Evolutionary conservation across 179 eudicot species (phyloP).

Genomic region (Beta macrorhiza): DNA sequence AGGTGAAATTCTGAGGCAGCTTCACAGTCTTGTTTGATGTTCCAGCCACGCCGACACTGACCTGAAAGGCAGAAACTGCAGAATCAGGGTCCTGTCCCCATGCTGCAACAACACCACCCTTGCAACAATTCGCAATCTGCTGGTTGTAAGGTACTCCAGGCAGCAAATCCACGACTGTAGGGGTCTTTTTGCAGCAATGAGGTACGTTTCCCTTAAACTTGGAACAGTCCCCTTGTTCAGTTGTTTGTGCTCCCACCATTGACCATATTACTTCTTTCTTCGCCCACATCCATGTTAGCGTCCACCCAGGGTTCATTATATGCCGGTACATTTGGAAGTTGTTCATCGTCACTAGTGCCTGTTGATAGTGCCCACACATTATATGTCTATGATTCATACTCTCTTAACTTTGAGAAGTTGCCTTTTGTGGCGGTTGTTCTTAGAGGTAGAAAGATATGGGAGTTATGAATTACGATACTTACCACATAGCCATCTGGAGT

Average conservation of each 20-base stretch:
- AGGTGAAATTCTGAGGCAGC: constrained; percentile 37
- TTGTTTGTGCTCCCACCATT: constrained; percentile 51
- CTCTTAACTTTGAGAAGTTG: background rate
- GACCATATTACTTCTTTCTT: constrained; percentile 50
- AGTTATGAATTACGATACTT: background rate
- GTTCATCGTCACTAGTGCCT: constrained; percentile 47
- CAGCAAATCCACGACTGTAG: constrained; percentile 42
- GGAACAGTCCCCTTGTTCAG: constrained; percentile 53
- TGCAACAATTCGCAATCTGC: constrained; percentile 41
- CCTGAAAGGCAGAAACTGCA: constrained; percentile 34
- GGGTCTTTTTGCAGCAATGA: constrained; percentile 45
- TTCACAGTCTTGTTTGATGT: constrained; percentile 37
- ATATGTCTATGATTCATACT: background rate
- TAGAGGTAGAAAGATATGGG: no score
- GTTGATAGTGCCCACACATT: background rate
- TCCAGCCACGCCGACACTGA: constrained; percentile 39
- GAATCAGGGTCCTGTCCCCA: constrained; percentile 37
- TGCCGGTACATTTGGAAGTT: constrained; percentile 52
- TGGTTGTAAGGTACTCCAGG: constrained; percentile 53
- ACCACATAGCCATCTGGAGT: constrained; percentile 54
- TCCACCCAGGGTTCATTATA: constrained; percentile 50
- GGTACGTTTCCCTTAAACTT: constrained; percentile 41
- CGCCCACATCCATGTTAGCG: constrained; percentile 49
- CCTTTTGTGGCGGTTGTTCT: background rate
- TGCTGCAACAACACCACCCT: constrained; percentile 32